Conservation (phyloP, 176 grass and related monocot species). For the Triticum urartu region DNA sequence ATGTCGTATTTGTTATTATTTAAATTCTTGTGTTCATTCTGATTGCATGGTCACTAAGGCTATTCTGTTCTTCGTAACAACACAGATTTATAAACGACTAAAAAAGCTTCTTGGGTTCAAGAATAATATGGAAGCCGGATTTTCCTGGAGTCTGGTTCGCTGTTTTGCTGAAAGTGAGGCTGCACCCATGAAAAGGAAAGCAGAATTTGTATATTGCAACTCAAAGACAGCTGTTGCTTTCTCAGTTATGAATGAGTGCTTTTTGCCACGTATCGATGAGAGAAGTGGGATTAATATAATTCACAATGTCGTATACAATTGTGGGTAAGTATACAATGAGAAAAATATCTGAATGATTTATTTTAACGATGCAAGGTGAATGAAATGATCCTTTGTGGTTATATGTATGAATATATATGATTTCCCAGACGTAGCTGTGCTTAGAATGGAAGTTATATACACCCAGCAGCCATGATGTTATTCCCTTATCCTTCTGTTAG, state of each 20-base stretch:
- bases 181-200: constrained; percentile 31
- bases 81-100: constrained; percentile 64
- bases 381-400: constrained; percentile 14
- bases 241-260: constrained; percentile 93
- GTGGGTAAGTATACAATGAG: constrained; percentile 65
- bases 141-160: constrained; percentile 79
- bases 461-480: background rate
- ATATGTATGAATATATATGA: background rate
- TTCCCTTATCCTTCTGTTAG: constrained; percentile 7
- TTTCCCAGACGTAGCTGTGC: constrained; percentile 20
- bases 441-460: background rate
- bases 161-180: constrained; percentile 62
- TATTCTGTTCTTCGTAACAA: constrained; percentile 14
- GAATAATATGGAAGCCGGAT: constrained; percentile 80
- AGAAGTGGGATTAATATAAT: constrained; percentile 93
- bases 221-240: constrained; percentile 89
- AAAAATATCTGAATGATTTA: background rate
- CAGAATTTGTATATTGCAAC: constrained; percentile 56
- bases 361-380: constrained; percentile 10
- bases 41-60: constrained; percentile 17
- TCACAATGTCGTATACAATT: constrained; percentile 93
- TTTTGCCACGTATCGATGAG: constrained; percentile 71
- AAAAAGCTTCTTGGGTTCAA: constrained; percentile 77
- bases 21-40: constrained; percentile 26
- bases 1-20: background rate